Conservation (phyloP, 2,329 filamentous ascomycete species). For the Aureobasidium namibiae region DNA sequence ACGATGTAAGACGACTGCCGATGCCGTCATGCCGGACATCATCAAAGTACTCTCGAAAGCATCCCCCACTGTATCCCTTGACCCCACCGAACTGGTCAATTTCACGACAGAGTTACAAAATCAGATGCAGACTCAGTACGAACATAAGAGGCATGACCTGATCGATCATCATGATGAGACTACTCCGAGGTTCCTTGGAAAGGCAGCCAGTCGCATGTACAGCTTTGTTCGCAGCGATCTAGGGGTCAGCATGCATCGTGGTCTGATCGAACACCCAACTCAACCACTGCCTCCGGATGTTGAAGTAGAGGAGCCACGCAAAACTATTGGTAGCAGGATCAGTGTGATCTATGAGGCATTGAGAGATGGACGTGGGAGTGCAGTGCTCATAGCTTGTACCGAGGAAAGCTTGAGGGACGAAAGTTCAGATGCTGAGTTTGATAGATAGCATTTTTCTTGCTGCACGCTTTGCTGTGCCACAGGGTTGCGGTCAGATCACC, state of each 20-base stretch:
- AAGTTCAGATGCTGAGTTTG: neutral
- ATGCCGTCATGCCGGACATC: neutral
- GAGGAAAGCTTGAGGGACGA: neutral
- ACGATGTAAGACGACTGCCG: conserved; percentile 1
- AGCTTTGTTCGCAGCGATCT: conserved; percentile 18
- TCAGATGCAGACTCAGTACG: neutral
- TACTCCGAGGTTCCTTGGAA: conserved; percentile 14
- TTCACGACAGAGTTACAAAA: neutral
- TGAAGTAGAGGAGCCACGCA: conserved; percentile 13
- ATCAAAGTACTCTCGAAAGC: neutral
- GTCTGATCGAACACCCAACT: conserved; percentile 20
- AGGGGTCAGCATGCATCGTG: conserved; percentile 17
- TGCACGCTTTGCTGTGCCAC: neutral
- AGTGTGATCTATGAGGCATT: conserved; percentile 21
- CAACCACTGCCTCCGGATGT: conserved; percentile 1
- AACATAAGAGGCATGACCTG: neutral
- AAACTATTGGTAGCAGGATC: conserved; percentile 18
- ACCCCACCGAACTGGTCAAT: neutral
- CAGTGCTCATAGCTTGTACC: conserved; percentile 14
- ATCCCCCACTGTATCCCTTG: neutral
- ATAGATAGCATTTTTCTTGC: neutral
- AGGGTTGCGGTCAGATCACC: too few species aligned
- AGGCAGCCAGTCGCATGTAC: conserved; percentile 18
- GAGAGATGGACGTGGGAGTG: conserved; percentile 17
- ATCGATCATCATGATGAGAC: neutral